Conservation (phyloP, 495 filamentous ascomycete genomes). For the Arthonia radiata region DNA sequence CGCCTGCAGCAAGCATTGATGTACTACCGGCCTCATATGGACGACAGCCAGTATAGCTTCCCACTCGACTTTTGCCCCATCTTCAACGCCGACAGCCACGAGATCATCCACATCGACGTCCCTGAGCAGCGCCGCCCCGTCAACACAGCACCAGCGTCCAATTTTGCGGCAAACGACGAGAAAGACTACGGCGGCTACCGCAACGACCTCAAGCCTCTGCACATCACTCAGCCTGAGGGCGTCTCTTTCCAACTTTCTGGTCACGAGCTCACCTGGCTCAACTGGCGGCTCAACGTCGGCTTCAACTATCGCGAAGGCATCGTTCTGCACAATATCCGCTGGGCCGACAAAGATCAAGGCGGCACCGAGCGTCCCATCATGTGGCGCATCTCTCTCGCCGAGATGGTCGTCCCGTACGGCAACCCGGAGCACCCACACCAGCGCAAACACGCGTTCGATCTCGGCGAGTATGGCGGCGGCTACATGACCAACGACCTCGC, state of each 20-base stretch:
- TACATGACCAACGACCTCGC: constrained; percentile 89
- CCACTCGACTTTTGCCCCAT: constrained; percentile 91
- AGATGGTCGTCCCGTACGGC: constrained; percentile 94
- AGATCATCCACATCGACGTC: constrained; percentile 76
- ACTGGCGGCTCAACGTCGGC: constrained; percentile 82
- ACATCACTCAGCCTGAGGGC: constrained; percentile 85
- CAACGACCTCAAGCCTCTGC: constrained; percentile 67
- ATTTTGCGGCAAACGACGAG: constrained; percentile 55
- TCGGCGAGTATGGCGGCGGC: constrained; percentile 82
- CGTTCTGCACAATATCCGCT: constrained; percentile 74
- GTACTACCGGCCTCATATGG: constrained; percentile 76
- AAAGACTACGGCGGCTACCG: constrained; percentile 56
- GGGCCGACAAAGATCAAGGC: constrained; percentile 76
- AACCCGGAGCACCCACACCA: constrained; percentile 86
- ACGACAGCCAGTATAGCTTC: constrained; percentile 77
- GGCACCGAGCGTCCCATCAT: constrained; percentile 59
- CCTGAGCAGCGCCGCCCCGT: constrained; percentile 56
- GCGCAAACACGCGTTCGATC: constrained; percentile 81
- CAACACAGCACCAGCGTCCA: constrained; percentile 47
- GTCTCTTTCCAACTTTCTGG: constrained; percentile 74
- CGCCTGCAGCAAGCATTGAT: constrained; percentile 83
- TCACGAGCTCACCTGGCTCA: constrained; percentile 70
- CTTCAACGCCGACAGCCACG: constrained; percentile 56
- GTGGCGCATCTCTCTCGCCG: constrained; percentile 76
- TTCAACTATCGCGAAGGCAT: constrained; percentile 96